Conservation (phyloP, 345 rosid species). For the Cardamine chenopodiifolia region DNA sequence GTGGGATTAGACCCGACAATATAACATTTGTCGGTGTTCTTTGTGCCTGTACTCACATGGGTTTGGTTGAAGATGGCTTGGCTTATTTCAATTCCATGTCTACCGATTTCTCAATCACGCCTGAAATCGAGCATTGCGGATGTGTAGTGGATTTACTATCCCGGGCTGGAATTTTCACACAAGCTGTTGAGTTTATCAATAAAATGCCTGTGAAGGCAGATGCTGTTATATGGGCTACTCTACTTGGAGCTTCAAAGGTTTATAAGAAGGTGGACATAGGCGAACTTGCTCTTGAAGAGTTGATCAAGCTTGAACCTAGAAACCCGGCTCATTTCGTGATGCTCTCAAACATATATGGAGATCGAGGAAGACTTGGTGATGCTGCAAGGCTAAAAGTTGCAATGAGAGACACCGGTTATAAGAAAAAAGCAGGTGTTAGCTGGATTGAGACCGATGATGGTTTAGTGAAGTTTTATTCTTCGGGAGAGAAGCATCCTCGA, state of each 20-base stretch:
- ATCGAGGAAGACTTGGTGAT: slow-evolving; percentile 70
- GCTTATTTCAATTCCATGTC: slow-evolving; percentile 68
- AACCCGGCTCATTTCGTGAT: slow-evolving; percentile 74
- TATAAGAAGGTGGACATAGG: slow-evolving; percentile 75
- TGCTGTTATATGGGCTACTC: slow-evolving; percentile 78
- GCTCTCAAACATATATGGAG: slow-evolving; percentile 81
- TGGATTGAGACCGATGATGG: slow-evolving; percentile 62
- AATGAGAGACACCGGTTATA: slow-evolving; percentile 75
- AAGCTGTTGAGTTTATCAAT: slow-evolving; percentile 69
- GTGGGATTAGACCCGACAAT: slow-evolving; percentile 61
- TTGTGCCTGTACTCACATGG: slow-evolving; percentile 76
- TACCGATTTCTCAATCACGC: slow-evolving; percentile 57
- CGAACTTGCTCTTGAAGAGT: slow-evolving; percentile 64
- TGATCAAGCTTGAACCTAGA: slow-evolving; percentile 64
- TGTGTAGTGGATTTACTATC: slow-evolving; percentile 83
- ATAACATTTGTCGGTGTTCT: slow-evolving; percentile 73
- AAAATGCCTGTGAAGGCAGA: slow-evolving; percentile 74
- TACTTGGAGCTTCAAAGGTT: slow-evolving; percentile 78
- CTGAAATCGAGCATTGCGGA: slow-evolving; percentile 86
- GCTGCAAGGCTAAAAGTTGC: slow-evolving; percentile 73
- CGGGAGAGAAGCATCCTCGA: slow-evolving; percentile 67
- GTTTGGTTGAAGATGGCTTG: slow-evolving; percentile 71
- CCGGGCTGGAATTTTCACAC: slow-evolving; percentile 67
- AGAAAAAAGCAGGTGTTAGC: slow-evolving; percentile 82
- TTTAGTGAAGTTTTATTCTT: slow-evolving; percentile 72